Evolutionary conservation across 106 monocot genomes (phyloP).

Genomic region (Dactylorhiza incarnata): DNA sequence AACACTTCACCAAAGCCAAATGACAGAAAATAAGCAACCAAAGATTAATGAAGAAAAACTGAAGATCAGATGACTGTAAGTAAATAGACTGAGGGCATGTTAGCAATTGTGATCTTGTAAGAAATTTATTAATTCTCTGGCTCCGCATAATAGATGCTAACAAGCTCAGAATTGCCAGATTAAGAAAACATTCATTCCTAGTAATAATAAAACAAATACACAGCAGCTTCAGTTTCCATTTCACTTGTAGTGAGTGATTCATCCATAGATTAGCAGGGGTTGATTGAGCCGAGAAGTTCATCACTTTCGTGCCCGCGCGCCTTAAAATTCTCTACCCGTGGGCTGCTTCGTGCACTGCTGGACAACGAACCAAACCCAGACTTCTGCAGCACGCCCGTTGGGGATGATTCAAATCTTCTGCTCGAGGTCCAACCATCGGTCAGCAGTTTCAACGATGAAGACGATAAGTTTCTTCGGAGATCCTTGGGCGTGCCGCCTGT

Average conservation of each 20-base stretch:
- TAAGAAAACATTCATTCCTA: too few relatives aligned
- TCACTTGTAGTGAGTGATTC: not conserved
- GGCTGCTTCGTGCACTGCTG: not conserved
- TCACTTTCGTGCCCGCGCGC: not conserved
- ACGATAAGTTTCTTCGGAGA: conserved; percentile 26
- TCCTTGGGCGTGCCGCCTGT: conserved; percentile 34
- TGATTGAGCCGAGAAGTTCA: not conserved
- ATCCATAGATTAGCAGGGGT: not conserved
- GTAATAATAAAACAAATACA: too few relatives aligned
- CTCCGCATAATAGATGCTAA: too few relatives aligned
- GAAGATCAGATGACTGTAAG: too few relatives aligned
- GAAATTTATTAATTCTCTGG: too few relatives aligned
- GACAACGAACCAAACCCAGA: conserved; percentile 1
- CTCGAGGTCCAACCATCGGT: conserved; percentile 53
- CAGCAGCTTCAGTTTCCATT: not conserved
- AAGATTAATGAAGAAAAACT: too few relatives aligned
- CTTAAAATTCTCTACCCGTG: not conserved
- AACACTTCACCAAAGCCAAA: too few relatives aligned
- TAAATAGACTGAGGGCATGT: too few relatives aligned
- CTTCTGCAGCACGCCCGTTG: not conserved
- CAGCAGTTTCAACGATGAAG: conserved; percentile 47
- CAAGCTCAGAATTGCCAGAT: too few relatives aligned
- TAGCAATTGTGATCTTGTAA: too few relatives aligned
- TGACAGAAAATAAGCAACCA: too few relatives aligned
- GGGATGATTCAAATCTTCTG: conserved; percentile 12